phyloP scores from a whole-genome alignment of 2,329 filamentous ascomycete genomes.

The Trichoderma breve region DNA sequence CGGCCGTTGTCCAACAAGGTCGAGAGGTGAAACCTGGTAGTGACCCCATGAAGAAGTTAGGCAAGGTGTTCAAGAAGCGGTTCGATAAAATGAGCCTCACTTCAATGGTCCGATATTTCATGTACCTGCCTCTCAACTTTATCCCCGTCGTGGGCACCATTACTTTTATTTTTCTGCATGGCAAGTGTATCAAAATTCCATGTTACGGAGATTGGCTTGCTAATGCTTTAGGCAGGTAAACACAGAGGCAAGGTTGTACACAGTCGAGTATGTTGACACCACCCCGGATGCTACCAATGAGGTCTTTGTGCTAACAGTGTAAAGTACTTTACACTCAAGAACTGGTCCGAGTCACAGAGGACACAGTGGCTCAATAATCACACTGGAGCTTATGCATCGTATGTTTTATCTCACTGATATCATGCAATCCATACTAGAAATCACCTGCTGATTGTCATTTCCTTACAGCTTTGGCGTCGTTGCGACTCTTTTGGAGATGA shows the following conservation, averaged over 20 bases:
- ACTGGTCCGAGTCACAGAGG: slow-evolving; percentile 65
- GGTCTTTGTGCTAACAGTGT: slow-evolving; percentile 19
- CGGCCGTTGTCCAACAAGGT: slow-evolving; percentile 67
- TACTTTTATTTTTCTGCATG: slow-evolving; percentile 76
- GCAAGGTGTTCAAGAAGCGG: slow-evolving; percentile 56
- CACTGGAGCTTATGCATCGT: slow-evolving; percentile 78
- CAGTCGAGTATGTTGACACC: slow-evolving; percentile 46
- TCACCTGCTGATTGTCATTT: slow-evolving; percentile 16
- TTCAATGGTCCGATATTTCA: slow-evolving; percentile 71
- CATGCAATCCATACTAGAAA: background rate
- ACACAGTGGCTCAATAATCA: slow-evolving; percentile 69
- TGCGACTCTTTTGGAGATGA: slow-evolving; percentile 77
- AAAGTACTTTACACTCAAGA: slow-evolving; percentile 89
- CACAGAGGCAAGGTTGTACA: slow-evolving; percentile 51
- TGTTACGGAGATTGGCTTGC: background rate
- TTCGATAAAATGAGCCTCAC: slow-evolving; percentile 57
- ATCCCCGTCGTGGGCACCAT: slow-evolving; percentile 85
- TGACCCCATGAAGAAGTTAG: slow-evolving; percentile 56
- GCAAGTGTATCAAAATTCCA: slow-evolving; percentile 33
- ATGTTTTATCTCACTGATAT: slow-evolving; percentile 32
- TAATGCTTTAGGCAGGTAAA: slow-evolving; percentile 37
- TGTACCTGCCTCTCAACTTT: slow-evolving; percentile 90
- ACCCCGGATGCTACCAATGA: background rate
- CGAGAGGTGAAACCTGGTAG: slow-evolving; percentile 66
- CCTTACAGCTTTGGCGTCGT: slow-evolving; percentile 66